Percentiles rank a stretch among this genome's conserved stretches.
phyloP scores from a whole-genome alignment of 2,329 filamentous ascomycete genomes.

The Gyromitra esculenta region DNA sequence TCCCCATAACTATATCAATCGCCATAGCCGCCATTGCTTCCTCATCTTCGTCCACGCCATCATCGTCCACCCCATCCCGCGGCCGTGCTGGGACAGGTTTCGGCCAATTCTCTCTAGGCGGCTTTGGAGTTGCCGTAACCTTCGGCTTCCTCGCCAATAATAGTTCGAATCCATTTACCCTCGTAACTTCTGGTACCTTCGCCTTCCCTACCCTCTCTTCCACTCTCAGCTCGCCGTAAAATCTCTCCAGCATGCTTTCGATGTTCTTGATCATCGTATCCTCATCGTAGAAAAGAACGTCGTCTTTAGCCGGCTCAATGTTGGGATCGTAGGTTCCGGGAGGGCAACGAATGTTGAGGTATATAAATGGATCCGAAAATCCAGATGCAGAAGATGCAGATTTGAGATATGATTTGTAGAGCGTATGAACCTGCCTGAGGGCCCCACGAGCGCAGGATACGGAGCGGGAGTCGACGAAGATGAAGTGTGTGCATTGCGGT shows the following conservation, averaged over 20 bases:
- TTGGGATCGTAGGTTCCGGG: conserved; percentile 65
- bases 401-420: conserved; percentile 62
- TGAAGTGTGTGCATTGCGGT: conserved; percentile 59
- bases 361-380: conserved; percentile 64
- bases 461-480: conserved; percentile 64
- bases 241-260: conserved; percentile 60
- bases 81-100: neutral
- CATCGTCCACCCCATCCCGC: neutral
- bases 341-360: conserved; percentile 64
- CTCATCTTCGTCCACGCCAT: conserved; percentile 38
- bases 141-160: conserved; percentile 53
- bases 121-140: neutral
- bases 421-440: conserved; percentile 62
- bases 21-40: conserved; percentile 48
- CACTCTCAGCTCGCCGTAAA: conserved; percentile 58
- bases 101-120: neutral
- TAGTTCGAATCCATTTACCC: conserved; percentile 48
- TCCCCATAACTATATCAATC: conserved; percentile 26
- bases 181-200: conserved; percentile 28
- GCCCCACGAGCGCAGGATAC: conserved; percentile 62
- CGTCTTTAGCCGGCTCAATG: conserved; percentile 67
- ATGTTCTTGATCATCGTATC: conserved; percentile 60
- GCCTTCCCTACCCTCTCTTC: conserved; percentile 14
- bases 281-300: conserved; percentile 63
- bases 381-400: conserved; percentile 57